Base-by-base conservation (phyloP, 352 stramenopile genomes). In the Globisporangium camurandrum region DNA sequence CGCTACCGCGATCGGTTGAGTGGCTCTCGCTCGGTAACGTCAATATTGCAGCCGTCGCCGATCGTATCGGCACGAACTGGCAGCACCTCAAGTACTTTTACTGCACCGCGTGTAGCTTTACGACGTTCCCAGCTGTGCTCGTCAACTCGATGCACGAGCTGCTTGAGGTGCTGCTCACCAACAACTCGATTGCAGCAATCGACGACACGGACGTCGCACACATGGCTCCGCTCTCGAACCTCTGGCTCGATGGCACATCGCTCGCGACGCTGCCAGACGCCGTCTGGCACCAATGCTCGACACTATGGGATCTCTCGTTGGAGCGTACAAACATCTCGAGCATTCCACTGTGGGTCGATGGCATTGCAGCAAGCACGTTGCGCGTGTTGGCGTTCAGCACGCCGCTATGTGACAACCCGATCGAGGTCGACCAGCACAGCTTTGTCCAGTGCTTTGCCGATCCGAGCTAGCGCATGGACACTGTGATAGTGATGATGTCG, bases 41-140 rank as follows among this genome's bases (percentile, higher is more conserved):
- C 42, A 9, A 48, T 27, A 48, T 48, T 22, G 23, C 24, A 17
- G 16, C 8, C n/a, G 22, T 26, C 12, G 4, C 43, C 19, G 33
- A 44, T 23, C 23, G 20, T 7, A n/a, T 51, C 33, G 46, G 20
- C 9, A 23, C 19, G 23, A 34, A 54, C 23, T 54, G 34, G 27
- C 16, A 42, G 5, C 44, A 54, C 10, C 17, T 43, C 51, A 46
- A 45, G 38, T 57, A 42, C 30, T 45, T 57, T 9, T 52, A 52
- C 34, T 52, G 33, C 22, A 33, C 42, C 17, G 9, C 12, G 2
- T 51, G 46, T 16, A 26, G 12, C 7, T n/a, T 51, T 8, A 36
- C 46, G 6, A 12, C 17, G 16, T 41, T 51, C 16, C 46, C 46
- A 31, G 5, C 14, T 11, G 40, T 22, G 5, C 16, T n/a, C 5